These are phyloP conservation scores for Fusarium sp. DNA, from an alignment of 2,329 filamentous ascomycete genomes.

Conservation along the genomic window DNA sequence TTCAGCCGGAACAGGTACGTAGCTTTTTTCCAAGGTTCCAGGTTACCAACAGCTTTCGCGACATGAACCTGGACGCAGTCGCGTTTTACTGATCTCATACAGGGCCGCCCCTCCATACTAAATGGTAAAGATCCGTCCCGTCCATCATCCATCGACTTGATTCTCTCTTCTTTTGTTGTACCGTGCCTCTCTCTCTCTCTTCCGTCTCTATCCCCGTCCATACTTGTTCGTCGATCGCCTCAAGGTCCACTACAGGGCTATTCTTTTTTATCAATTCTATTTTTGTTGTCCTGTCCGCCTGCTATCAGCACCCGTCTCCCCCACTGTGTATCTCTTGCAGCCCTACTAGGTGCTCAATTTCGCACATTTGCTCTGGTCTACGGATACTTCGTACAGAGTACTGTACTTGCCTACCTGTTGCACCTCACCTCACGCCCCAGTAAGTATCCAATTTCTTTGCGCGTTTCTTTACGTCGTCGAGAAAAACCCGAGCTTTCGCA, in stretches of 20 bases:
- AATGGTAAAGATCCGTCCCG: constrained; percentile 33
- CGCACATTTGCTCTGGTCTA: constrained; percentile 5
- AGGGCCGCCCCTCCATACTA: constrained; percentile 44
- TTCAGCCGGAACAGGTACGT: constrained; percentile 27
- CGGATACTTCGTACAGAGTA: too few species aligned
- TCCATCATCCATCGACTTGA: constrained; percentile 22
- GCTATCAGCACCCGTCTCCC: constrained; percentile 11
- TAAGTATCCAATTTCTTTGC: constrained; percentile 26
- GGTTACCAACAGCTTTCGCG: constrained; percentile 26
- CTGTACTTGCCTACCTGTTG: neutral
- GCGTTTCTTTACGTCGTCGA: constrained; percentile 42
- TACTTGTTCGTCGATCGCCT: constrained; percentile 32
- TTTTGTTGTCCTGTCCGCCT: constrained; percentile 10
- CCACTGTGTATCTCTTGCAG: constrained; percentile 7
- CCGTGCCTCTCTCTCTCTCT: constrained; percentile 30
- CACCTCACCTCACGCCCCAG: constrained; percentile 24
- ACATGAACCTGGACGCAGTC: constrained; percentile 35
- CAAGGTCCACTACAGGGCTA: constrained; percentile 12
- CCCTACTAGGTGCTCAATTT: constrained; percentile 4
- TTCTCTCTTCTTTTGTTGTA: constrained; percentile 26
- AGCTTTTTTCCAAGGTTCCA: constrained; percentile 27
- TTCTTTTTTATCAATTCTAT: constrained; percentile 13
- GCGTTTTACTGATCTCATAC: constrained; percentile 45
- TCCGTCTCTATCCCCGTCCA: constrained; percentile 28
- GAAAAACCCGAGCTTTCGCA: constrained; percentile 27